Evolutionary conservation across 176 grass and related monocot species (phyloP).

Genomic region (Aegilops bicornis): DNA sequence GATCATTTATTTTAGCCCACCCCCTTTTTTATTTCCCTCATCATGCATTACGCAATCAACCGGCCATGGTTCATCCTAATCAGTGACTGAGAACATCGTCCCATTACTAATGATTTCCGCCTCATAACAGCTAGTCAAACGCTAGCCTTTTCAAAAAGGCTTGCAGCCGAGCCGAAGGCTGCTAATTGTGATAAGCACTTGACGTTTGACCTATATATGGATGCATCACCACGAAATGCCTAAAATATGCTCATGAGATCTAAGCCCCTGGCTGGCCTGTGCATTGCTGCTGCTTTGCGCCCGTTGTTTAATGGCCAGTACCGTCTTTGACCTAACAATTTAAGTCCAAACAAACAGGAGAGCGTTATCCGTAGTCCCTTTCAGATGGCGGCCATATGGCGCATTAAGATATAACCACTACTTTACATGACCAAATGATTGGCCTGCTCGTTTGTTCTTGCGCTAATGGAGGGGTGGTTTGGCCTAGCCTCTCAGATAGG

Average conservation of each 20-base stretch:
- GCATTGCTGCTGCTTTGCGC: slow-evolving; percentile 20
- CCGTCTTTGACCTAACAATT: slow-evolving; percentile 48
- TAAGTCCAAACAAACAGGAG: slow-evolving; percentile 41
- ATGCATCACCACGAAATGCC: slow-evolving; percentile 4
- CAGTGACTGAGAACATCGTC: slow-evolving; percentile 17
- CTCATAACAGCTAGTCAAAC: slow-evolving; percentile 40
- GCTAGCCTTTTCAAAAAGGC: slow-evolving; percentile 38
- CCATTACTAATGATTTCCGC: slow-evolving; percentile 35
- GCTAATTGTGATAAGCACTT: slow-evolving; percentile 37
- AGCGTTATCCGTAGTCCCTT: slow-evolving; percentile 41
- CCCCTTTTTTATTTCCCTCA: background rate
- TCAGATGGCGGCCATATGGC: slow-evolving; percentile 23
- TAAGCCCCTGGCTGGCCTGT: slow-evolving; percentile 29
- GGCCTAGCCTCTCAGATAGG: slow-evolving; percentile 24
- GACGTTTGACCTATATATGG: slow-evolving; percentile 33
- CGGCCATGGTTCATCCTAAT: background rate
- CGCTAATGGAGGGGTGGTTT: slow-evolving; percentile 34
- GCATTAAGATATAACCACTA: slow-evolving; percentile 36
- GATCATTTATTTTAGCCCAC: slow-evolving; percentile 34
- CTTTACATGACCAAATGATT: slow-evolving; percentile 62
- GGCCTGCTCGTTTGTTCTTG: slow-evolving; percentile 28
- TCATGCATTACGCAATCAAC: slow-evolving; percentile 36
- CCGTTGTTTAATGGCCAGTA: slow-evolving; percentile 31
- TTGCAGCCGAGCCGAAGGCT: background rate
- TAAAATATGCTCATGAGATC: slow-evolving; percentile 36